These are phyloP conservation scores for Cladosporium sp. DNA, from an alignment of 2,329 filamentous ascomycete genomes.

Conservation along the genomic window DNA sequence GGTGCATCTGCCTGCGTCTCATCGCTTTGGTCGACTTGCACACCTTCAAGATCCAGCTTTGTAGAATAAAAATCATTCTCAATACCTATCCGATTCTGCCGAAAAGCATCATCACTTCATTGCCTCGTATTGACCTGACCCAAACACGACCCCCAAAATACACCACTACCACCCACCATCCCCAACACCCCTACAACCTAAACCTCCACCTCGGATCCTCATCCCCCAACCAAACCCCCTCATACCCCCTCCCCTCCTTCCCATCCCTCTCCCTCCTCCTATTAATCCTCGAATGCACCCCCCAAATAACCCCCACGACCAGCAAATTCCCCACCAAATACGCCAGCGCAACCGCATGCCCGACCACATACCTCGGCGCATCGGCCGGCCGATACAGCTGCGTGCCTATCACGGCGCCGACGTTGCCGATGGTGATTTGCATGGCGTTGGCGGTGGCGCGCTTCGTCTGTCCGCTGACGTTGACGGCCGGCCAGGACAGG, in stretches of 20 bases:
- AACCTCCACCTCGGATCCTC: constrained; percentile 64
- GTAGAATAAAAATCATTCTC: too few relatives aligned
- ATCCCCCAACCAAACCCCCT: constrained; percentile 58
- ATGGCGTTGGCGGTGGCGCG: constrained; percentile 64
- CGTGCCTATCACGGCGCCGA: constrained; percentile 65
- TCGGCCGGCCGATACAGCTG: constrained; percentile 62
- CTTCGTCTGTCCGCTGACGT: constrained; percentile 68
- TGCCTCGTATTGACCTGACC: too few relatives aligned
- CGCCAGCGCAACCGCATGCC: constrained; percentile 62
- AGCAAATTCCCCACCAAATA: constrained; percentile 58
- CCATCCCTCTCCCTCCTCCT: constrained; percentile 40
- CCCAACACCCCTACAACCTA: constrained; percentile 14
- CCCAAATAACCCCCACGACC: constrained; percentile 52
- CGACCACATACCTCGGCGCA: constrained; percentile 60
- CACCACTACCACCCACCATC: too few relatives aligned
- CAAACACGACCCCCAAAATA: too few relatives aligned
- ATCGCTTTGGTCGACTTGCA: too few relatives aligned
- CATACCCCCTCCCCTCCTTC: constrained; percentile 46
- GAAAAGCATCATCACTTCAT: too few relatives aligned
- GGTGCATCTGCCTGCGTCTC: too few relatives aligned
- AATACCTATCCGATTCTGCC: too few relatives aligned
- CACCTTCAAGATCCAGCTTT: too few relatives aligned
- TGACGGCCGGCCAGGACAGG: constrained; percentile 67
- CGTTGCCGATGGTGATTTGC: constrained; percentile 68
- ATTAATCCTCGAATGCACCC: constrained; percentile 57